Evolutionary conservation across 2,329 filamentous ascomycete species (phyloP).

Genomic region (Fusarium odoratissimum): DNA sequence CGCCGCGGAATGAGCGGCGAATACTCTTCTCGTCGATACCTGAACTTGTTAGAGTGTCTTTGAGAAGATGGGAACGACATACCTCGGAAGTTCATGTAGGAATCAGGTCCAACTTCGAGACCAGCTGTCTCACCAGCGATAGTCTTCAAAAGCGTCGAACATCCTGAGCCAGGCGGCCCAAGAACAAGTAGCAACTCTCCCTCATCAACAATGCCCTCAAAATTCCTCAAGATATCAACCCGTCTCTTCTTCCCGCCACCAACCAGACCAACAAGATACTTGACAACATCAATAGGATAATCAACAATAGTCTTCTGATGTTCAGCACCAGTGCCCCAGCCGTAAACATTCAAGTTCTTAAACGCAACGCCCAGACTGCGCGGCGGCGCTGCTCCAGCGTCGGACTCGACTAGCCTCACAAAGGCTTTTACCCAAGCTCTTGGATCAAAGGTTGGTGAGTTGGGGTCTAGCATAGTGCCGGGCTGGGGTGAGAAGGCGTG

Average conservation of each 20-base stretch:
- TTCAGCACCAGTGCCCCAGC: slow-evolving; percentile 40
- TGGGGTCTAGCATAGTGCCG: slow-evolving; percentile 40
- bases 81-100: slow-evolving; percentile 65
- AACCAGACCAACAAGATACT: slow-evolving; percentile 7
- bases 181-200: slow-evolving; percentile 52
- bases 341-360: slow-evolving; percentile 43
- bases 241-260: slow-evolving; percentile 6
- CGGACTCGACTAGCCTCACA: slow-evolving; percentile 43
- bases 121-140: slow-evolving; percentile 64
- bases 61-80: rapidly evolving
- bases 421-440: slow-evolving; percentile 44
- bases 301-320: slow-evolving; percentile 44
- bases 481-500: slow-evolving; percentile 36
- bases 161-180: slow-evolving; percentile 66
- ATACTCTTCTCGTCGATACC: slow-evolving; percentile 51
- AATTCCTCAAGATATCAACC: slow-evolving; percentile 45
- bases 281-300: slow-evolving; percentile 31
- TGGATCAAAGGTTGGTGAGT: slow-evolving; percentile 43
- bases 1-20: slow-evolving; percentile 60
- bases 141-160: slow-evolving; percentile 68
- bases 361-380: slow-evolving; percentile 47
- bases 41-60: background rate
- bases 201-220: slow-evolving; percentile 47
- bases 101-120: slow-evolving; percentile 36
- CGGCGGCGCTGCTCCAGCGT: slow-evolving; percentile 36